Percentiles rank a stretch among this genome's conserved stretches.
phyloP scores from a whole-genome alignment of 208 protist species.

The Acanthamoeba polyphaga region DNA sequence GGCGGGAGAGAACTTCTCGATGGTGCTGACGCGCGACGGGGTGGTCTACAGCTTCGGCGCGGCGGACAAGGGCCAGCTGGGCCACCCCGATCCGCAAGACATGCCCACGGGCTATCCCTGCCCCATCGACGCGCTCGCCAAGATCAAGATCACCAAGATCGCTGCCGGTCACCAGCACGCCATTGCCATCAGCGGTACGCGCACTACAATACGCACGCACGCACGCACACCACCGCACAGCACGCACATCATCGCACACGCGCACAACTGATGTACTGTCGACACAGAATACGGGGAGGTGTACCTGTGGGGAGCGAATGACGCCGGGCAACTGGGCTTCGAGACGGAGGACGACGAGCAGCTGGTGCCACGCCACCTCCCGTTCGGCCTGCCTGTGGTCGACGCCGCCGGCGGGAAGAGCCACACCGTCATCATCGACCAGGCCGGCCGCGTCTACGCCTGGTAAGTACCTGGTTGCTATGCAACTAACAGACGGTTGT shows the following conservation, averaged over 20 bases:
- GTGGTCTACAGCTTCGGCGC: slow-evolving; percentile 71
- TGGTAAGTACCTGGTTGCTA: background rate
- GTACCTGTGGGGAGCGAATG: slow-evolving; percentile 73
- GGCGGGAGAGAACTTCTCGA: slow-evolving; percentile 70
- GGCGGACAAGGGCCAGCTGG: slow-evolving; percentile 70
- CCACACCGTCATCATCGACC: slow-evolving; percentile 60
- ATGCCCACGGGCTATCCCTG: slow-evolving; percentile 70
- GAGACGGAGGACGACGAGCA: slow-evolving; percentile 66
- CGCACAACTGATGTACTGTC: background rate
- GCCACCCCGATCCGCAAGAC: slow-evolving; percentile 67
- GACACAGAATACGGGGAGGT: slow-evolving; percentile 65
- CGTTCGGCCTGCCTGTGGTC: slow-evolving; percentile 26
- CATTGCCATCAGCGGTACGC: slow-evolving; percentile 66
- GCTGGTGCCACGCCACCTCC: slow-evolving; percentile 24
- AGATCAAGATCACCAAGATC: slow-evolving; percentile 64
- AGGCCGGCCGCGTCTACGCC: slow-evolving; percentile 34
- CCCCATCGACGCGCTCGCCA: slow-evolving; percentile 39
- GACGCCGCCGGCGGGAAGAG: slow-evolving; percentile 61
- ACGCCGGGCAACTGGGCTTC: slow-evolving; percentile 46
- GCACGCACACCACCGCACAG: no score
- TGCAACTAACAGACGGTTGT: no score
- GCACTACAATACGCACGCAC: background rate
- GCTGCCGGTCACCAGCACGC: slow-evolving; percentile 51
- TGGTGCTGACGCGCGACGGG: slow-evolving; percentile 68
- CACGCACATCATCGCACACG: background rate